Base-by-base conservation (phyloP, 768 basidiomycete genomes). In the Amanita pseudoporphyria region DNA sequence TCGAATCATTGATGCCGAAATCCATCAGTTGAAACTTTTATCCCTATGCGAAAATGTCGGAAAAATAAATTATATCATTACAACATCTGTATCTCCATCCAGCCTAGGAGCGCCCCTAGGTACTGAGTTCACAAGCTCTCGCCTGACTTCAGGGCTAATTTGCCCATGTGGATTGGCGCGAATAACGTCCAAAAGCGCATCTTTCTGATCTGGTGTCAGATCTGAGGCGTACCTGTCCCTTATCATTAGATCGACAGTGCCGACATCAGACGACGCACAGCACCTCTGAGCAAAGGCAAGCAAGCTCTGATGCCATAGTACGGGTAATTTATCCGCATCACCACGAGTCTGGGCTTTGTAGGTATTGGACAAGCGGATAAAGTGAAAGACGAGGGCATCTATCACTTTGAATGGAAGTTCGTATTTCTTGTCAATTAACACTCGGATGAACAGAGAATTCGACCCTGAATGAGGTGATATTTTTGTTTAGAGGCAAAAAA, bases 371-470 rank as follows among this genome's bases (percentile, higher is more conserved):
- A 98, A 81, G 21, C 93, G 85, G 59, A 98, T 92, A 64, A 96
- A 99, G 70, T 99, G 96, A 74, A 96, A 95, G 10, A 97, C 94
- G 51, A 99, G 79, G 2, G 90, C 87, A 62, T 99, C 96, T 47
- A 99, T 81, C 24, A 96, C 95, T 68, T 98, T 95, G 74, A 93
- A 99, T 0, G 96, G 96, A 26, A 99, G 71, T 53, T 96, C 91
- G 62, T 94, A 89, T 64, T 99, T 99, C 68, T 99, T 99, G 71
- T 99, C 96, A 44, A 97, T 71, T 26, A 99, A 72, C 10, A 98
- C 87, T 16, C 96, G 90, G 62, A 99, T 94, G 72, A 99, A 97
- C 18, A 99, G 76, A 9, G 93, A 96, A 56, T 92, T 96, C 0
- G 96, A 87, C 3, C 93, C 92, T 77, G 37, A 33, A 28, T 7